phyloP scores from a whole-genome alignment of 2,329 filamentous ascomycete species.

The Xylogone sp. region DNA sequence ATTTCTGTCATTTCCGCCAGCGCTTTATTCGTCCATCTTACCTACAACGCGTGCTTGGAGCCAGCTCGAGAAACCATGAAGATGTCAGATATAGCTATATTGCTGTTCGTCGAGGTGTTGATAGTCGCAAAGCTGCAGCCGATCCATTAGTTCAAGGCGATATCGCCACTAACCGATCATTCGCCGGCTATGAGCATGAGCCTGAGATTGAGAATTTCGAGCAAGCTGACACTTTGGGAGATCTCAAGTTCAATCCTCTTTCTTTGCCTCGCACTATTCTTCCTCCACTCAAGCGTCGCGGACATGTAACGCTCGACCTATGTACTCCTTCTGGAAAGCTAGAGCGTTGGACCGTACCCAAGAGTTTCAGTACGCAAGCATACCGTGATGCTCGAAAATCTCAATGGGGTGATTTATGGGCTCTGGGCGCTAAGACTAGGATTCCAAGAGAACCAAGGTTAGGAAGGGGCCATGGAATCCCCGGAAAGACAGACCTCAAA shows the following conservation, averaged over 20 bases:
- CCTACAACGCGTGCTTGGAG: constrained; percentile 71
- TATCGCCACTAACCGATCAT: constrained; percentile 61
- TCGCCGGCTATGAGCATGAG: constrained; percentile 64
- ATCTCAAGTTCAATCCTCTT: constrained; percentile 46
- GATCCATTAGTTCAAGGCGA: constrained; percentile 44
- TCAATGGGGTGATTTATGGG: constrained; percentile 92
- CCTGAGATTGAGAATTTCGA: constrained; percentile 23
- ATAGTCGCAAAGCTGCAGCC: constrained; percentile 38
- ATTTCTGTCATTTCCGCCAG: constrained; percentile 89
- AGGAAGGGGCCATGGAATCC: constrained; percentile 38
- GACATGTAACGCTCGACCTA: constrained; percentile 85
- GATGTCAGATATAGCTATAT: constrained; percentile 90
- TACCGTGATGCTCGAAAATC: constrained; percentile 92
- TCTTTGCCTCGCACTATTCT: constrained; percentile 75
- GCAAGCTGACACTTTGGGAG: constrained; percentile 11
- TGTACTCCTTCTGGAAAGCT: constrained; percentile 83
- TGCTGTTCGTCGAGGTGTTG: constrained; percentile 72
- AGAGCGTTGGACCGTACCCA: constrained; percentile 91
- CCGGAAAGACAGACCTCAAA: constrained; percentile 33
- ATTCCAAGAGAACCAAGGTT: constrained; percentile 57
- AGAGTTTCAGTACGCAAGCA: constrained; percentile 73
- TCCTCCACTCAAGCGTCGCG: constrained; percentile 79
- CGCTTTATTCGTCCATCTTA: constrained; percentile 82
- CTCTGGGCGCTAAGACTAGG: constrained; percentile 86
- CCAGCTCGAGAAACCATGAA: constrained; percentile 73